Evolutionary conservation across 345 rosid species (phyloP).

Genomic region (Eutrema yunnanense): DNA sequence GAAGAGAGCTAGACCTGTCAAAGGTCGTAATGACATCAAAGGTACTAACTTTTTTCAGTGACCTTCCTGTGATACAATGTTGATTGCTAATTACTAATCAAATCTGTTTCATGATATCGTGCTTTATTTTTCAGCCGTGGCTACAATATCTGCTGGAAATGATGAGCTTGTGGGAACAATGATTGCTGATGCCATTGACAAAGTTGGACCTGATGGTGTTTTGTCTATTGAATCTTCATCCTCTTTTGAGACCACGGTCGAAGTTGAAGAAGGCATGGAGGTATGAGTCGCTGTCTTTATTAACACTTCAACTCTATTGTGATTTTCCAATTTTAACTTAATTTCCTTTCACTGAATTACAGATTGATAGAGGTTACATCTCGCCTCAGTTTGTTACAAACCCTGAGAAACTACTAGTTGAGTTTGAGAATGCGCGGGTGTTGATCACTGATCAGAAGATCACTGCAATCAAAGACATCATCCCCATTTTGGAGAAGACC

Average conservation of each 20-base stretch:
- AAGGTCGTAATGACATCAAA: constrained; percentile 85
- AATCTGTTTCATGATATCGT: background rate
- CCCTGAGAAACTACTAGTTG: constrained; percentile 80
- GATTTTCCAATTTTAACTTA: background rate
- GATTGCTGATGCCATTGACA: constrained; percentile 98
- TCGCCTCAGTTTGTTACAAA: constrained; percentile 96
- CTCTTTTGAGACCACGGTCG: constrained; percentile 91
- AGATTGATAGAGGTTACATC: constrained; percentile 94
- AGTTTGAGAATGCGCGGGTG: constrained; percentile 94
- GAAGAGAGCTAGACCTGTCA: constrained; percentile 78
- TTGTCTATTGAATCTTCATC: constrained; percentile 96
- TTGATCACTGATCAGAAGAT: constrained; percentile 91
- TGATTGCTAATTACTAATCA: background rate
- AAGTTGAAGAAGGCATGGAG: constrained; percentile 99
- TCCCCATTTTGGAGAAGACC: constrained; percentile 88
- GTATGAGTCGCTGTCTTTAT: constrained; percentile 21
- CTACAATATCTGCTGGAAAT: constrained; percentile 93
- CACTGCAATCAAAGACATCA: constrained; percentile 84
- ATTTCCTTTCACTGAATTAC: constrained; percentile 6
- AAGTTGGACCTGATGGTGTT: constrained; percentile 99
- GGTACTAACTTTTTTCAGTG: constrained; percentile 30
- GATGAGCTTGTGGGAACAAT: constrained; percentile 91
- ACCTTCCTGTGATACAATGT: background rate
- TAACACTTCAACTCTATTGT: background rate
- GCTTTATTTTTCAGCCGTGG: constrained; percentile 49